phyloP scores from a whole-genome alignment of 495 filamentous ascomycete genomes.

The Friedmanniomyces endolithicus region DNA sequence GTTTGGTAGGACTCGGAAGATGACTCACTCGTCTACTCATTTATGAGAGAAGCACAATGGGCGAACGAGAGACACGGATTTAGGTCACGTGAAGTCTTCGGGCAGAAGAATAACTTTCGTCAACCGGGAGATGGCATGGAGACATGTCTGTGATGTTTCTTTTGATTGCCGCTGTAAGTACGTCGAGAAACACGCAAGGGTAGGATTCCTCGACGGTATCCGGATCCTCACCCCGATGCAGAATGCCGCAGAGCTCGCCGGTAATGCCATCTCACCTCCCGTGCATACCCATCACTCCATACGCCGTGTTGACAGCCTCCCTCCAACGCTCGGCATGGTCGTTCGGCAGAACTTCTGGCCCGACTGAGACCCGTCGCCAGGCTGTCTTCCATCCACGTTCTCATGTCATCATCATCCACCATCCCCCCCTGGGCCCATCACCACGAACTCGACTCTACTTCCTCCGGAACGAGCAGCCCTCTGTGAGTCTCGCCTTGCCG shows the following conservation, averaged over 20 bases:
- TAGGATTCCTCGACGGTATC: conserved; percentile 10
- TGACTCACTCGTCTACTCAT: background rate
- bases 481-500: conserved; percentile 91
- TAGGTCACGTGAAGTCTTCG: background rate
- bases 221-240: conserved; percentile 14
- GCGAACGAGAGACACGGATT: background rate
- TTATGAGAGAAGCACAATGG: background rate
- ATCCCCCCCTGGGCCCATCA: background rate
- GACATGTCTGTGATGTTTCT: background rate
- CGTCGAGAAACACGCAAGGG: conserved; percentile 4
- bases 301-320: background rate
- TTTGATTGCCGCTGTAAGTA: background rate
- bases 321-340: background rate
- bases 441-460: conserved; percentile 55
- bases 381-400: background rate
- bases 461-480: conserved; percentile 98
- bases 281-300: conserved; percentile 2
- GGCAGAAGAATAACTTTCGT: no score
- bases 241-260: conserved; percentile 8
- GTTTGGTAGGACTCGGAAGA: no score
- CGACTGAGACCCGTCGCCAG: background rate
- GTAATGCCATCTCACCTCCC: conserved; percentile 10
- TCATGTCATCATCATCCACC: background rate
- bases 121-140: background rate
- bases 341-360: no score